Percentiles rank a stretch among this genome's conserved stretches.
phyloP scores from a whole-genome alignment of 352 stramenopile species.

The Globisporangium orthogonon region DNA sequence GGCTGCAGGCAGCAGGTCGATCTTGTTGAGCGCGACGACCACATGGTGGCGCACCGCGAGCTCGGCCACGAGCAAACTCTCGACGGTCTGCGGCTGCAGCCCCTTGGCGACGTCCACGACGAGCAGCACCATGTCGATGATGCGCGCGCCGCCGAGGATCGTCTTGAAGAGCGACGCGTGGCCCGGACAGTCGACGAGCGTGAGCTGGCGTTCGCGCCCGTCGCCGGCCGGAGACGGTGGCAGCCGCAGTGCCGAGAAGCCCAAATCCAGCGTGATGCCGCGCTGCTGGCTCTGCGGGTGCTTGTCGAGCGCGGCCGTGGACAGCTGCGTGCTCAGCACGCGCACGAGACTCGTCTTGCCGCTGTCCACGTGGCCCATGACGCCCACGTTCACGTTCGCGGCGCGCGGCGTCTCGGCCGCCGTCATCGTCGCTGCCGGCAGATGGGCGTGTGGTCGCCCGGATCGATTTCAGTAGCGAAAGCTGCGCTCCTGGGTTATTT shows the following conservation, averaged over 20 bases:
- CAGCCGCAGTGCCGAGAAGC: conserved; percentile 95
- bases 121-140: conserved; percentile 98
- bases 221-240: conserved; percentile 6
- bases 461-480: too few species aligned
- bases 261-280: conserved; percentile 98
- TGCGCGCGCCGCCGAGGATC: conserved; percentile 98
- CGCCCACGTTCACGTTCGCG: conserved; percentile 96
- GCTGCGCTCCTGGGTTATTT: neutral
- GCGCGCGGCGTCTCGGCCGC: neutral
- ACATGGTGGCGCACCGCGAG: conserved; percentile 87
- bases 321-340: conserved; percentile 95
- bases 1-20: conserved; percentile 88
- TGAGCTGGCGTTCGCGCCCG: conserved; percentile 87
- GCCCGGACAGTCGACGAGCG: conserved; percentile 93
- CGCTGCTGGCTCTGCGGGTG: conserved; percentile 94
- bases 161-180: conserved; percentile 98
- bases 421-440: neutral
- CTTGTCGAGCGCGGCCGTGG: conserved; percentile 98
- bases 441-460: neutral
- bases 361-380: conserved; percentile 98
- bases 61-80: conserved; percentile 96
- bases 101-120: conserved; percentile 96
- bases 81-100: conserved; percentile 97
- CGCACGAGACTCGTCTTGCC: conserved; percentile 97
- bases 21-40: conserved; percentile 95